These are phyloP conservation scores for Neofusicoccum umdonicola DNA, from an alignment of 2,329 filamentous ascomycete species.

Conservation along the genomic window DNA sequence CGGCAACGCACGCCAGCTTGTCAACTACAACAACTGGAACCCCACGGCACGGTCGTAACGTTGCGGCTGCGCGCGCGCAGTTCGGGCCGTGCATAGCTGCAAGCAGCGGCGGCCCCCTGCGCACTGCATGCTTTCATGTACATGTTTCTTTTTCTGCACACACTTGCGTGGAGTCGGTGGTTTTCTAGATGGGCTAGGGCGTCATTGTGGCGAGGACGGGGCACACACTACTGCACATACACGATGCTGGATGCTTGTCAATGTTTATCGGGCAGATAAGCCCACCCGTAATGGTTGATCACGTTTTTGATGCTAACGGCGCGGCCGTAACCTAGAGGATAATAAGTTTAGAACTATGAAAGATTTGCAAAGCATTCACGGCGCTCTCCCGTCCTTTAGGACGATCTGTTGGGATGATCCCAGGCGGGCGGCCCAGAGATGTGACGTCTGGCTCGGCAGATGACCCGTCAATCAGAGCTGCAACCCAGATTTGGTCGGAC, in stretches of 20 bases:
- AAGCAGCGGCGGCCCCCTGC: slow-evolving; percentile 5
- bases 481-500: neutral
- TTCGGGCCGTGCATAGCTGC: neutral
- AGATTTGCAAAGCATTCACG: neutral
- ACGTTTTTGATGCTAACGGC: neutral
- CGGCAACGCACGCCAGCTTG: slow-evolving; percentile 47
- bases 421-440: neutral
- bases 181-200: neutral
- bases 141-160: slow-evolving; percentile 5
- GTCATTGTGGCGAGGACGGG: neutral
- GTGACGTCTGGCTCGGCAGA: slow-evolving; percentile 2
- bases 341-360: neutral
- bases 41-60: slow-evolving; percentile 42
- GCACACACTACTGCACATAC: neutral
- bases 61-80: neutral
- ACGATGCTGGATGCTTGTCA: neutral
- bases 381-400: neutral
- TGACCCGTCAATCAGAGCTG: neutral
- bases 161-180: neutral
- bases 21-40: slow-evolving; percentile 49
- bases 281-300: neutral
- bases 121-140: slow-evolving; percentile 15
- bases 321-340: neutral
- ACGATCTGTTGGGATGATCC: neutral
- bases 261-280: neutral